Evolutionary conservation across 805 yeast species (phyloP), one percentile per base, ranked within the genome.

Genomic region (Kodamaea neixiangensis): DNA sequence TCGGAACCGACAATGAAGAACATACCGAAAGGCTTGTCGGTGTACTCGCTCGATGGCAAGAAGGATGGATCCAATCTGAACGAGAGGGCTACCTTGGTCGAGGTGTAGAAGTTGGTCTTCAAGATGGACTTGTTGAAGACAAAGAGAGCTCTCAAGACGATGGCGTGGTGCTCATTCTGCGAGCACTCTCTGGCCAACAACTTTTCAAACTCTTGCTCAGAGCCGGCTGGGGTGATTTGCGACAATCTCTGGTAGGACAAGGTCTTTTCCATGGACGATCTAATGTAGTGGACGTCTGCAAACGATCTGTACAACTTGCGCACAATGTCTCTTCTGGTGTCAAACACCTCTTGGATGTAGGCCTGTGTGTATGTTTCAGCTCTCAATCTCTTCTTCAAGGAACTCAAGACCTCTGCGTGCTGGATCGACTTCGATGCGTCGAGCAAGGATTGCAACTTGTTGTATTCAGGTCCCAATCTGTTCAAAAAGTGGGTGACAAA

Each of bases 1-100:
- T 94, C 97, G 56, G 91, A 88, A 55, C 99, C 99, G 56, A 94
- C 97, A 52, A 92, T 87, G 59, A 93, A 85, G 74, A 93, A 93
- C 86, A 93, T 88, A 57, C 98, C 99, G 65, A 76, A 94, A 49
- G 97, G 96, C 42, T 86, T 87, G 58, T 89, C 93, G 37, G 97
- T 96, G 68, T 92, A 93, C 74, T 93, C 99, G 25, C 83, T 71
- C 50, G 68, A 68, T 43, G 98, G 97, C 69, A 93, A 79, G 73
- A 92, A 87, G 14, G 83, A 72, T 33, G 99, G 96, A 63, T 90
- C 80, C 63, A 94, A 79, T 71, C 97, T 83, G 78, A 93, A 93
- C 3, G 97, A 89, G 53, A 93, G 78, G 15, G 99, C 99, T 46
- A 93, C 96, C 75, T 93, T 93, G 49, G 97, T 87, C 17, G 97